Base-by-base conservation (phyloP, 352 stramenopile genomes). In the Globisporangium canariense region DNA sequence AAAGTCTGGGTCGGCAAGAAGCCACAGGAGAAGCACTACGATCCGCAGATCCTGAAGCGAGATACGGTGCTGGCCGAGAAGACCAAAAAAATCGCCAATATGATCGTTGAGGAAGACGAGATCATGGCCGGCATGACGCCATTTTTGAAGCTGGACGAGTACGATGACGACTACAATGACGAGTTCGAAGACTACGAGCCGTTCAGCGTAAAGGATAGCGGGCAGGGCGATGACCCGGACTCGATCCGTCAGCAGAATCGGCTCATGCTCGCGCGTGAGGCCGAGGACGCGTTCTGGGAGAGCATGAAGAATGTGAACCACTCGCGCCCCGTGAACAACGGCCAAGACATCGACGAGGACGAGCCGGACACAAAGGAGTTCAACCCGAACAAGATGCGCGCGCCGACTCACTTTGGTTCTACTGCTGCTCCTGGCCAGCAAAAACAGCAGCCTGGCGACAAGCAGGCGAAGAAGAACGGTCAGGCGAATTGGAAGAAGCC, bases 101-200 rank as follows among this genome's bases (percentile, higher is more conserved):
- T 76, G 64, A 86, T 88, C 45, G 80, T 84, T 10, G 66, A 82
- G 34, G 75, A 87, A 51, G 73, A 86, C 9, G 66, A 81, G 13
- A 65, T 76, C 25, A 41, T 71, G 45, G 68, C 58, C 25, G 60
- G 51, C 20, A 28, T 74, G 46, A 72, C 76, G 61, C 64, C 56
- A 2, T 64, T 70, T 9, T 18, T 64, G 9, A 69, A 68, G 22
- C 46, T 82, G 11, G 76, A 89, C 50, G 81, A 90, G 66, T 90
- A 89, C 57, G 77, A 94, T 58, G 86, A 93, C 66, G 86, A 94
- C 60, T 94, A 92, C 73, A 92, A 91, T 61, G 86, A 94, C 61
- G 86, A 94, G 63, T 89, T 90, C 54, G 86, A 91, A 22, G 86
- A 94, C 60, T 91, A 91, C 52, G 81, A 87, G 51, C 79, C 79